Base-by-base conservation (phyloP, 2,329 filamentous ascomycete species). In the Tolypocladium guangdongense region DNA sequence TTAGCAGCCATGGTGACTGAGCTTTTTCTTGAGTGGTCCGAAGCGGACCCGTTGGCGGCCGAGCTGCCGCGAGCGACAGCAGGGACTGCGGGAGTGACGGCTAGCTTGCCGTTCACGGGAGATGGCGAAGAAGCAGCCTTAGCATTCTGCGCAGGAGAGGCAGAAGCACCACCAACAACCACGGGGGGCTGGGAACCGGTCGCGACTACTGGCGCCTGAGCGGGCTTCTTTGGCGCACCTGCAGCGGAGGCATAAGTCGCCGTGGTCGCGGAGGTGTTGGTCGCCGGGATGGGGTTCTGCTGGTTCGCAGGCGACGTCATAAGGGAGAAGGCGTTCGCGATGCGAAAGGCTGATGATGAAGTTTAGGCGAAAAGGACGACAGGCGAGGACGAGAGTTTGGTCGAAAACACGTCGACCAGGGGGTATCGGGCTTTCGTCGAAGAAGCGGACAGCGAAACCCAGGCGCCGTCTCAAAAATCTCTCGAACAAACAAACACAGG, bases 1-100 rank as follows among this genome's bases (percentile, higher is more conserved):
- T 88, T 87, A 62, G 90, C 86, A 69, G 83, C 90, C 76, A 96
- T 96, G 64, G 91, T 95, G 64, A 96, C 87, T 20, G 92, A 96
- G 59, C 84, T 84, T 74, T 95, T 96, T 68, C 90, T 83, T 66
- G 78, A 80, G 75, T 97, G 91, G 62, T 90, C 85, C 62, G 77
- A 76, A 52, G 78, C 71, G 60, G 75, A 74, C 60, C 88, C 88
- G 81, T 95, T 93, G 63, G 82, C 71, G 65, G 78, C 77, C 60
- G 76, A 72, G 65, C 76, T 81, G 70, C 80, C 80, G 70, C 82
- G 81, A 58, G 78, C 80, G 61, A 87, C 82, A 68, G 77, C 76
- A 60, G 86, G 84, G 62, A 87, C 77, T 66, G 84, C 83, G 59
- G 84, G 84, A 71, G 79, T 79, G 70, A 86, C 86, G 71, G 83